Conservation (phyloP, 768 basidiomycete genomes). For the Leucocoprinus sp. region DNA sequence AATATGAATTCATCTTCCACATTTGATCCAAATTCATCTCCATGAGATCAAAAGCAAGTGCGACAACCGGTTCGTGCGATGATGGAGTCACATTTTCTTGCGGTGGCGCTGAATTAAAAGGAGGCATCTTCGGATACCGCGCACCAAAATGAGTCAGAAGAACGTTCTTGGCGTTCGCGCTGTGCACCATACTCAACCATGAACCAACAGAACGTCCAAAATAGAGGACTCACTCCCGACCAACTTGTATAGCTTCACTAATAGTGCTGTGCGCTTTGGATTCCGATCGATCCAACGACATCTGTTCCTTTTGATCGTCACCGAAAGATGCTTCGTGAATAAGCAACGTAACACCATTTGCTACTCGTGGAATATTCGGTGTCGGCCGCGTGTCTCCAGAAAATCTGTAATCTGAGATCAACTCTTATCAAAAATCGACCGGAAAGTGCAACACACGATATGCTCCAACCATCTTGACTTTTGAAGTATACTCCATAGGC, state of each 20-base stretch:
- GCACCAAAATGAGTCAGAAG: slow-evolving; percentile 96
- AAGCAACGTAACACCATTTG: slow-evolving; percentile 62
- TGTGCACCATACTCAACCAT: slow-evolving; percentile 19
- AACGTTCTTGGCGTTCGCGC: slow-evolving; percentile 79
- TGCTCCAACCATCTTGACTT: slow-evolving; percentile 68
- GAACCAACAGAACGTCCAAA: slow-evolving; percentile 1
- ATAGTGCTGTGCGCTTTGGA: slow-evolving; percentile 88
- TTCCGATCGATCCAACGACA: too few relatives aligned
- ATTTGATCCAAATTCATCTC: slow-evolving; percentile 67
- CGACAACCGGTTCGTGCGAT: slow-evolving; percentile 37
- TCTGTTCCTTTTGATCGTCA: slow-evolving; percentile 77
- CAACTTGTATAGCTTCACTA: slow-evolving; percentile 79
- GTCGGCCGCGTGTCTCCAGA: slow-evolving; percentile 89
- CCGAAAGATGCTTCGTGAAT: slow-evolving; percentile 95
- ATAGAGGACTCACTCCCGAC: slow-evolving; percentile 45
- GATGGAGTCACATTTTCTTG: slow-evolving; percentile 13
- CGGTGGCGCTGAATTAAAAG: slow-evolving; percentile 25
- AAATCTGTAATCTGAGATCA: slow-evolving; percentile 43
- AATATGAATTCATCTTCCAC: slow-evolving; percentile 80
- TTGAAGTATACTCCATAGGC: slow-evolving; percentile 68
- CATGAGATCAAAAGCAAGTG: slow-evolving; percentile 77
- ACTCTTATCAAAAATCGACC: slow-evolving; percentile 22
- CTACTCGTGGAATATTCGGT: slow-evolving; percentile 55
- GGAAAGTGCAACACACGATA: slow-evolving; percentile 55
- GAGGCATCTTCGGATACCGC: slow-evolving; percentile 84